Base-by-base conservation (phyloP, 1,139 yeast species). In the Candida gigantensis region DNA sequence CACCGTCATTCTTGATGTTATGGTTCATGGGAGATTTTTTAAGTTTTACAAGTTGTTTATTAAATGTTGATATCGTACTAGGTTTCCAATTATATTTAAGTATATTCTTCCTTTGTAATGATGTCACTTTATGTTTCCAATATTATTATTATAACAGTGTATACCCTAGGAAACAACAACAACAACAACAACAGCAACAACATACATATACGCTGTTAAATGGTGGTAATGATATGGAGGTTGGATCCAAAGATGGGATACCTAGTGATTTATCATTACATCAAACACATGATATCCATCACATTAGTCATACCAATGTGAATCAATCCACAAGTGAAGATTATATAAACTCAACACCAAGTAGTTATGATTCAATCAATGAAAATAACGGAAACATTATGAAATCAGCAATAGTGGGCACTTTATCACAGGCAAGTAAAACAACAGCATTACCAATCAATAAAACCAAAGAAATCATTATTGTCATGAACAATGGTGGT, bases 21-120 rank as follows among this genome's bases (percentile, higher is more conserved):
- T 89, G 97, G 96, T 74, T 87, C 43, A 55, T 79, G 44, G 98
- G 97, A 4, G 98, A 92, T 56, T 69, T 84, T 17, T 69, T 92
- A 9, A 86, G 92, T 43, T 72, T 90, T 39, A 56, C 82, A 6
- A 95, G 97, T 29, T 89, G 97, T 49, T 50, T 88, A 11, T 55
- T 89, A 39, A 90, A 94, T 14, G 10, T 25, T 5, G 73, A 77
- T 25, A 95, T 84, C 9, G 73, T 67, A 43, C 65, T 92, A 50
- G 69, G 76, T 38, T 90, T 92, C 59, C 97, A 90, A 57, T 66
- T 84, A 2, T 65, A 83, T 23, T 66, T 90, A 34, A 86, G 95
- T 20, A 49, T 78, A 5, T 92, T 88, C 60, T 89, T 88, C 55
- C 62, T 89, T 36, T 60, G 74, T 39, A 85, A 88, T 50, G 97